Evolutionary conservation across 768 basidiomycete genomes (phyloP), one percentile per base, ranked within the genome.

Genomic region (Lenzites betulinus): DNA sequence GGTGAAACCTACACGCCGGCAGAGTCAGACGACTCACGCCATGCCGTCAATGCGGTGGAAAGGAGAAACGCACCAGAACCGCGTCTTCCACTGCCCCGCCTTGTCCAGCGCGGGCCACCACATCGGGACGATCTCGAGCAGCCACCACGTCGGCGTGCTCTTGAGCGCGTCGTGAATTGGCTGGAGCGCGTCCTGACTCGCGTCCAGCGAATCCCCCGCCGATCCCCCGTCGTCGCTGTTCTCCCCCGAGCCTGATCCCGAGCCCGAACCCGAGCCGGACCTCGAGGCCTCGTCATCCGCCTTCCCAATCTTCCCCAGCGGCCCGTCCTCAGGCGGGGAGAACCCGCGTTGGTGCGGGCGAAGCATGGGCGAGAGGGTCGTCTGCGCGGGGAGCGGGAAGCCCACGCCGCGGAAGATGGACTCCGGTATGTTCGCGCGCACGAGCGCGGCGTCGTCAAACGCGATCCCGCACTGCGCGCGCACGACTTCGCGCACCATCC

Each of bases 401-500:
- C 52, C 67, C 2, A 43, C 16, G 33, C 66, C 60, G 18, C 49
- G 46, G 58, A 70, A 66, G 44, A 66, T 54, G 13, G 60, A 57
- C 18, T 59, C 56, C 13, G 70, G 68, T 47, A 84, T 81, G n/a
- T 76, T 74, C 9, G 77, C 76, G 12, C 76, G 74, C 20, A 66
- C 66, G 25, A 90, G 78, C 16, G 81, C 83, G 2, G 66, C 74
- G 4, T 67, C 56, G 56, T 87, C 82, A 66, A 90, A 90, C 30
- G 75, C 64, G 35, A 92, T 79, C 6, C 83, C 86, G 65, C 87
- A 85, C n/a, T 77, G 71, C 15, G 88, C 77, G 12, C 70, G 66
- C 23, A 84, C 76, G 58, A 85, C 77, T 64, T 93, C 82, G 53
- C 84, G 83, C 36, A 92, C 77, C 90, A 93, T 92, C 91, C 91